A percentile compares a stretch with the other conserved stretches of the same genome.
These are phyloP conservation scores for Aspergillus taichungensis DNA, from an alignment of 495 filamentous ascomycete species.

Conservation along the genomic window DNA sequence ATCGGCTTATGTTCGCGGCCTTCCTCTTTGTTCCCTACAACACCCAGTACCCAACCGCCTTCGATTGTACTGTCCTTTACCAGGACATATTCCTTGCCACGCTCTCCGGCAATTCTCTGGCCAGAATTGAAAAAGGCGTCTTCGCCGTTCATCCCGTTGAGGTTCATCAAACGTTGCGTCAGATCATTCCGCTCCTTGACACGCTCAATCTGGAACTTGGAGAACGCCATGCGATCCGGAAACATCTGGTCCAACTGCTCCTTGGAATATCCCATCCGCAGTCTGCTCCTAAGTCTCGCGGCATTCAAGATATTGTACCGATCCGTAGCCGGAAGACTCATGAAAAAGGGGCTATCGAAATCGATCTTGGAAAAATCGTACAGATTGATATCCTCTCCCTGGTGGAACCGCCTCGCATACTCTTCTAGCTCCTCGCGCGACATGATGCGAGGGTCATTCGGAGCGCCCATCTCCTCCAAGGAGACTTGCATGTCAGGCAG, in stretches of 20 bases:
- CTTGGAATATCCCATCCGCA: conserved; percentile 93
- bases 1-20: conserved; percentile 76
- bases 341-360: conserved; percentile 88
- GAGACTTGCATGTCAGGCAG: conserved; percentile 71
- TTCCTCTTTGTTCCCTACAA: conserved; percentile 74
- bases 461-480: conserved; percentile 75
- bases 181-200: conserved; percentile 86
- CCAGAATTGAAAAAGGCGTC: conserved; percentile 57
- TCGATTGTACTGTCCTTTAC: conserved; percentile 92
- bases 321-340: conserved; percentile 79
- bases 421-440: conserved; percentile 84
- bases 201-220: conserved; percentile 88
- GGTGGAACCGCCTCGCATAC: conserved; percentile 84
- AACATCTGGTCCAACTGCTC: conserved; percentile 96
- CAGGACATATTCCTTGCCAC: conserved; percentile 84
- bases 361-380: conserved; percentile 99
- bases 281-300: conserved; percentile 70
- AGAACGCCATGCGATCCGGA: conserved; percentile 96
- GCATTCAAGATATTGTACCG: conserved; percentile 97
- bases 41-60: conserved; percentile 94
- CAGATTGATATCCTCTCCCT: conserved; percentile 92
- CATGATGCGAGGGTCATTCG: conserved; percentile 92
- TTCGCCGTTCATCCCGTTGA: conserved; percentile 78
- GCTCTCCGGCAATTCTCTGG: conserved; percentile 77
- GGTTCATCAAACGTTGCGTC: conserved; percentile 92